phyloP scores from a whole-genome alignment of 106 monocot genomes.

The Hemerocallis citrina region DNA sequence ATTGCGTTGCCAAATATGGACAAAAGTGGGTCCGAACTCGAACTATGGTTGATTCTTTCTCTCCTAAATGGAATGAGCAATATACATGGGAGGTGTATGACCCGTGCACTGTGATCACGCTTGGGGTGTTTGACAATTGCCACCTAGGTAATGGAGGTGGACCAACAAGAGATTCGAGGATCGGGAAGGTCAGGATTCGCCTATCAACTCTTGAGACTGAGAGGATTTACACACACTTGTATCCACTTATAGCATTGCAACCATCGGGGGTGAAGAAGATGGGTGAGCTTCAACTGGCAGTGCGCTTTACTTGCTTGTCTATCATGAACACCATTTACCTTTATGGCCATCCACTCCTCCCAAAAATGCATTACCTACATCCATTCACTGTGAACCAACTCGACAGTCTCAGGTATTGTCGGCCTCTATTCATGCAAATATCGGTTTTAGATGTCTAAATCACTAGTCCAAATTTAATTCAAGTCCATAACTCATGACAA shows the following conservation, averaged over 20 bases:
- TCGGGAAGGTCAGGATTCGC: conserved; percentile 64
- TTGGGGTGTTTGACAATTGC: conserved; percentile 65
- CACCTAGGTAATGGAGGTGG: conserved; percentile 27
- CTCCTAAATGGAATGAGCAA: conserved; percentile 70
- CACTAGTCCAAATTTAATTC: background rate
- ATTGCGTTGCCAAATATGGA: conserved; percentile 67
- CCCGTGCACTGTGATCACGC: conserved; percentile 59
- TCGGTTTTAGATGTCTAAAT: too few relatives aligned
- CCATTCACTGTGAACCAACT: conserved; percentile 41
- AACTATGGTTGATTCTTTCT: conserved; percentile 46
- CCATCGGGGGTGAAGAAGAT: conserved; percentile 67
- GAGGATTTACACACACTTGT: conserved; percentile 50
- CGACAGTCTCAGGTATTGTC: conserved; percentile 21
- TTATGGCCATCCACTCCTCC: conserved; percentile 52
- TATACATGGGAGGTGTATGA: conserved; percentile 76
- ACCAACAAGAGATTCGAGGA: conserved; percentile 24
- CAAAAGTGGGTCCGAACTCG: conserved; percentile 73
- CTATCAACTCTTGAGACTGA: conserved; percentile 55
- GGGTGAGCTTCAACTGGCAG: conserved; percentile 57
- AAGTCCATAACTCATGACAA: too few relatives aligned
- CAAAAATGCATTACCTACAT: conserved; percentile 43
- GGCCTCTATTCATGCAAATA: too few relatives aligned
- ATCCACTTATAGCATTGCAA: conserved; percentile 48
- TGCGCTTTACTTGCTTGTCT: conserved; percentile 56
- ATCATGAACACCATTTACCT: conserved; percentile 39